Evolutionary conservation across 2,329 filamentous ascomycete genomes (phyloP).

Genomic region (Arachnomyces sp.): DNA sequence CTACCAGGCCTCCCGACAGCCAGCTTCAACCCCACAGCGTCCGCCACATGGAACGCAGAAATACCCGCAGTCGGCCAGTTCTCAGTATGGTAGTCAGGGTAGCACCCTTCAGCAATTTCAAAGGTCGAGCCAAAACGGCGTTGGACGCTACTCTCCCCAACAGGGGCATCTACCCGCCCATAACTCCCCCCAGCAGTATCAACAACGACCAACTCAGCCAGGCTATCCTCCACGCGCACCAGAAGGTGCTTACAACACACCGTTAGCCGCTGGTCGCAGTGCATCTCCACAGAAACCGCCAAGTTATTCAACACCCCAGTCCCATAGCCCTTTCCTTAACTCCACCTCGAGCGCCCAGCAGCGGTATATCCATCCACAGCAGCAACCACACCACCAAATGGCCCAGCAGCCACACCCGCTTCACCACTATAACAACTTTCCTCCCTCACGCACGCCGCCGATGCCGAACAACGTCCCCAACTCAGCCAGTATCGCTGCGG

Average conservation of each 20-base stretch:
- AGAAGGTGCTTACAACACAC: slow-evolving; percentile 20
- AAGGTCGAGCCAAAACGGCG: slow-evolving; percentile 32
- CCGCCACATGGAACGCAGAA: slow-evolving; percentile 27
- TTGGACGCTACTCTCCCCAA: slow-evolving; percentile 23
- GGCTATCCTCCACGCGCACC: slow-evolving; percentile 19
- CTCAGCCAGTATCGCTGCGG: slow-evolving; percentile 19
- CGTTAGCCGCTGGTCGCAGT: slow-evolving; percentile 20
- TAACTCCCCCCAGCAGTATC: slow-evolving; percentile 12
- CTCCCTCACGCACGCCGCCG: slow-evolving; percentile 23
- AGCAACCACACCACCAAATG: slow-evolving; percentile 20
- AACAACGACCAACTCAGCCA: slow-evolving; percentile 17
- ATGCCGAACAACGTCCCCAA: slow-evolving; percentile 26
- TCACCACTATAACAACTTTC: slow-evolving; percentile 20
- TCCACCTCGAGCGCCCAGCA: slow-evolving; percentile 22
- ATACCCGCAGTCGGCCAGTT: slow-evolving; percentile 24
- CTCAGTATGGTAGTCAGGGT: slow-evolving; percentile 25
- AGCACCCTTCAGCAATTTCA: slow-evolving; percentile 34
- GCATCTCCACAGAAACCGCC: slow-evolving; percentile 27
- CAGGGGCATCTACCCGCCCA: slow-evolving; percentile 23
- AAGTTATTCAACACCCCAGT: slow-evolving; percentile 25
- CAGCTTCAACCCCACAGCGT: slow-evolving; percentile 30
- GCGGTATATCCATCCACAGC: slow-evolving; percentile 23
- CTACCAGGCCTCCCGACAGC: slow-evolving; percentile 25
- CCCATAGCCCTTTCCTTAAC: slow-evolving; percentile 28
- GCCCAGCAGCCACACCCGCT: slow-evolving; percentile 14